Evolutionary conservation across 2,329 filamentous ascomycete genomes (phyloP).

Genomic region (Alternaria brassicicola): DNA sequence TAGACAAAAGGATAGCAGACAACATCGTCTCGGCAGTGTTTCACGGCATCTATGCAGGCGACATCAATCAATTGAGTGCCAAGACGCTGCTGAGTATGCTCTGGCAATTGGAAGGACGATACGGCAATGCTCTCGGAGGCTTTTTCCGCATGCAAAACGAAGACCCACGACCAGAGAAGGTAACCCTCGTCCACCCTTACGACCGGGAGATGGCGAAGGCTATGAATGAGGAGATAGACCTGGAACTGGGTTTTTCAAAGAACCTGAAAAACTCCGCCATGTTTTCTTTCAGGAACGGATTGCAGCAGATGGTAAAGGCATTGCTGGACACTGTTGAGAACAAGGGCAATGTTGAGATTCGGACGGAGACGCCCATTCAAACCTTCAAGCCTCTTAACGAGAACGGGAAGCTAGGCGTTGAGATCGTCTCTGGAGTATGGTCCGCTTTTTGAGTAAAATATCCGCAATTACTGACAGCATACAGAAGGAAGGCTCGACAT

Average conservation of each 20-base stretch:
- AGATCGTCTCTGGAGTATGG: constrained; percentile 36
- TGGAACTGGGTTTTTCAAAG: constrained; percentile 42
- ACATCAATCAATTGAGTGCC: constrained; percentile 79
- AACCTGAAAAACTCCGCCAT: constrained; percentile 46
- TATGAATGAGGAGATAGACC: constrained; percentile 44
- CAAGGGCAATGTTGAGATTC: constrained; percentile 50
- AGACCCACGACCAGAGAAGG: not conserved
- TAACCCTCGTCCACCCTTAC: constrained; percentile 28
- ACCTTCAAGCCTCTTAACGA: constrained; percentile 20
- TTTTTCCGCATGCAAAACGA: constrained; percentile 28
- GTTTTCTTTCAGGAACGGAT: constrained; percentile 54
- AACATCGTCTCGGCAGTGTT: constrained; percentile 76
- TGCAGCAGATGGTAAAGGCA: constrained; percentile 48
- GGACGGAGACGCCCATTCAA: constrained; percentile 40
- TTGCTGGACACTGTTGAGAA: constrained; percentile 47
- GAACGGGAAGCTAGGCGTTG: constrained; percentile 22
- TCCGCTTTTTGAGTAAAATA: not conserved
- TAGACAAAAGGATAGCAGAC: constrained; percentile 64
- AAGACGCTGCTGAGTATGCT: constrained; percentile 64
- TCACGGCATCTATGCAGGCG: constrained; percentile 92
- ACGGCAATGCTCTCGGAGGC: constrained; percentile 41
- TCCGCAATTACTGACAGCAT: constrained; percentile 13
- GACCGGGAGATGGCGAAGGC: constrained; percentile 28
- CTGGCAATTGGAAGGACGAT: constrained; percentile 57
- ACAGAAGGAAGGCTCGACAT: constrained; percentile 19